phyloP scores from a whole-genome alignment of 2,329 filamentous ascomycete species.

The Ceratocystis huliohia region DNA sequence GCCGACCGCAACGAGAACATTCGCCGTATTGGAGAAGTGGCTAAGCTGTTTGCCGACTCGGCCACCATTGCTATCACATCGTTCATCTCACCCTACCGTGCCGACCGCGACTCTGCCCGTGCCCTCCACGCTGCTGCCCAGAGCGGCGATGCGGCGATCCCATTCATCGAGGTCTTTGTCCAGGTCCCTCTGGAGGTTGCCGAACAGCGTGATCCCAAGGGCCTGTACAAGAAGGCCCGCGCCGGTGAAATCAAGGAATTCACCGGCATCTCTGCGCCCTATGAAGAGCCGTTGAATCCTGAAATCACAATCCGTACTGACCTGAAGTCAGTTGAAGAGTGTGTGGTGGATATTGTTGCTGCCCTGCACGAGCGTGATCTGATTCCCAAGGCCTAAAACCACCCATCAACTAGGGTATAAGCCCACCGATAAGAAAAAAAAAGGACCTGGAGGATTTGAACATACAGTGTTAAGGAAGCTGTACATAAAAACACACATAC shows the following conservation, averaged over 20 bases:
- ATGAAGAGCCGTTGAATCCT: conserved; percentile 74
- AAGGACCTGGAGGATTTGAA: neutral
- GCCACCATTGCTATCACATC: conserved; percentile 80
- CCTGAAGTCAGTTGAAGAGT: conserved; percentile 74
- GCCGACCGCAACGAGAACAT: conserved; percentile 96
- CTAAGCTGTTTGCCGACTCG: conserved; percentile 89
- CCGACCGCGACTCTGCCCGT: conserved; percentile 72
- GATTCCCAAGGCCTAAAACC: conserved; percentile 18
- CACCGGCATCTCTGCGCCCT: conserved; percentile 87
- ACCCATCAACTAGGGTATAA: no score
- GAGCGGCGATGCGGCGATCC: conserved; percentile 50
- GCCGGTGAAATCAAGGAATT: conserved; percentile 94
- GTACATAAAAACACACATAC: conserved; percentile 4
- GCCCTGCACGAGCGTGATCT: conserved; percentile 59
- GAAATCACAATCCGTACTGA: conserved; percentile 82
- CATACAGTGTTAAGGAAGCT: neutral
- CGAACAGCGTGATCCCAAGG: conserved; percentile 93
- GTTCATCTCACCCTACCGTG: conserved; percentile 91
- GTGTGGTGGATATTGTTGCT: conserved; percentile 68
- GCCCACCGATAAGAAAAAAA: neutral
- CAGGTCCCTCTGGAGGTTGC: conserved; percentile 85
- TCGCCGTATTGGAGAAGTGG: conserved; percentile 87
- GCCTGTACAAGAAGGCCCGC: conserved; percentile 91
- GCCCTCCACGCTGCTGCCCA: conserved; percentile 56
- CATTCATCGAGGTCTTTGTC: conserved; percentile 88